Base-by-base conservation (phyloP, 2,329 filamentous ascomycete species). In the Aspergillus flavus region DNA sequence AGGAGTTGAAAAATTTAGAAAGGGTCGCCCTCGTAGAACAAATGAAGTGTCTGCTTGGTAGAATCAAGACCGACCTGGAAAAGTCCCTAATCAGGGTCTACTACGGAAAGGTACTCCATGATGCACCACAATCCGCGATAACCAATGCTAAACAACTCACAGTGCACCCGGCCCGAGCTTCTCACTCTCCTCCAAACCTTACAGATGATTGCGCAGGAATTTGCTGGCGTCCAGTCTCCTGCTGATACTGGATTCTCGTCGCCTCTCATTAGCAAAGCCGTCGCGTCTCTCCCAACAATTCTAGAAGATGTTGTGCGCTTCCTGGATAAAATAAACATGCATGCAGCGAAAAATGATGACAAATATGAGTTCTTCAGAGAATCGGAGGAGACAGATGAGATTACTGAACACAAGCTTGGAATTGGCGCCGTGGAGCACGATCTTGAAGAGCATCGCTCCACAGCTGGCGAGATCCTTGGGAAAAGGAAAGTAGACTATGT, bases 281-380 rank as follows among this genome's bases (percentile, higher is more conserved):
- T 98, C 64, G 85, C 86, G 28, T 86, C 88, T 10, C 83, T 99
- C 6, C 94, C 95, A 0, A 85, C 83, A 14, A 96, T 98, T 57
- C 82, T 89, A 9, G 84, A 90, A 23, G 87, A 89, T 21, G 87
- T 98, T 6, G 83, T 91, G 21, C 83, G 83, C 1, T 93, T 92
- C 73, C 86, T 99, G 2, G 90, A 96, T 59, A 90, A 89, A 64
- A 95, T 99, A 78, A 96, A 96, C 71, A 83, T 89, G 36, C 85
- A 91, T 68, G 92, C 95, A 1, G 95, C 94, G 0, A 90, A 89
- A 56, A 87, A 87, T 28, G 90, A 98, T 72, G 94, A 99, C 83
- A 97, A 97, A 76, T 98, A 97, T 76, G 84, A 85, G 41, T 99
- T 99, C 82, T 97, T 99, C 76, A 87, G 90, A 6, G 93, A 97